Evolutionary conservation across 1,284 basidiomycete species (phyloP), one percentile per base, ranked within the genome.

Genomic region (Earliella scabrosa): DNA sequence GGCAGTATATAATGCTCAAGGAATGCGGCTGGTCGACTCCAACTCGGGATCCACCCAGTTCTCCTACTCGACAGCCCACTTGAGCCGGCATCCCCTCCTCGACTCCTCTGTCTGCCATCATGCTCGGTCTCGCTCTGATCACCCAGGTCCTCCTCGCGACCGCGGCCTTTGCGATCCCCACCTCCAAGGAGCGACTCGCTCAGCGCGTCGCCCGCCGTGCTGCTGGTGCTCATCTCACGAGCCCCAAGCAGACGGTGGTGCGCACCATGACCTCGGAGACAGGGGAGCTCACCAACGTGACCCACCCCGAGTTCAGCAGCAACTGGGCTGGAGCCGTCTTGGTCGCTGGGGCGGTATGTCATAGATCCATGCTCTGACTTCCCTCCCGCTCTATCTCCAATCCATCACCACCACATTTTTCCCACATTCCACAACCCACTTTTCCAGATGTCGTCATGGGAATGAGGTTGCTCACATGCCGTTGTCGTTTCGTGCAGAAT

Each of bases 261-360:
- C 35, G 26, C 24, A 35, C 32, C 23, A 21, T 43, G 14, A 23
- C 40, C 27, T n/a, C n/a, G 9, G n/a, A 16, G 43, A 20, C 39
- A 5, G n/a, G 43, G 14, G 53, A 58, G 43, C 26, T 48, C 49
- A 38, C 39, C 56, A 61, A 64, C 61, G 52, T 26, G 35, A 55
- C 56, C 23, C 52, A 66, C 51, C 44, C 43, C 56, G 61, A 58
- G 47, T 65, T 61, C 66, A 64, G 61, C 55, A 52, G 55, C 38
- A 68, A 69, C 67, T 69, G 66, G 67, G 58, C 67, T 39, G 66
- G 67, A 26, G 66, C 63, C 14, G 64, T 68, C 14, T 54, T 59
- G 35, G 52, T 57, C 24, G 49, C 58, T 23, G 34, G 38, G 27
- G 44, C 55, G 40, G 68, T 69, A 39, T 36, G 67, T 58, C 11